Conservation (phyloP, 2,329 filamentous ascomycete species). For the Colletotrichum chrysophilum region DNA sequence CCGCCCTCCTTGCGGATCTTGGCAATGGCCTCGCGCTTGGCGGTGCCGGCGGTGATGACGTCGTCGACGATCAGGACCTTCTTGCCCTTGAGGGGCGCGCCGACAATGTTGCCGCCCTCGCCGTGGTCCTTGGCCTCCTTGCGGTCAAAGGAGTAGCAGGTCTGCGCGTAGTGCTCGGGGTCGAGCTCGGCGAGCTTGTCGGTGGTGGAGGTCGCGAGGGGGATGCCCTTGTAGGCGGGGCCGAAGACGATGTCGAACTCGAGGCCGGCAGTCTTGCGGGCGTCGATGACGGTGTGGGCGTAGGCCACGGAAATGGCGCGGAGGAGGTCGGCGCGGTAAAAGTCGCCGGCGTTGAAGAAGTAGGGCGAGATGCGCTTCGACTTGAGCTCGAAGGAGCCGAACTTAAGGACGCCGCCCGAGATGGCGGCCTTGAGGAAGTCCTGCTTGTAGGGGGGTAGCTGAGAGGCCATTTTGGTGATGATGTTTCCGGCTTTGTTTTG, state of each 20-base stretch:
- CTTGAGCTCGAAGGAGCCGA: conserved; percentile 88
- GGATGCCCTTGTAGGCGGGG: conserved; percentile 97
- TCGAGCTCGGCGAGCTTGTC: conserved; percentile 78
- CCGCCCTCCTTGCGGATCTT: conserved; percentile 90
- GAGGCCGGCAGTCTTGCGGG: conserved; percentile 44
- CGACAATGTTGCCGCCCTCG: conserved; percentile 92
- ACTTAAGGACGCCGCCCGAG: conserved; percentile 73
- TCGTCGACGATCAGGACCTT: conserved; percentile 92
- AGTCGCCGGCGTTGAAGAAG: conserved; percentile 96
- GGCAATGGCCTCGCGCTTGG: conserved; percentile 88
- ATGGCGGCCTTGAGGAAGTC: conserved; percentile 75
- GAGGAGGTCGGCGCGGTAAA: conserved; percentile 82
- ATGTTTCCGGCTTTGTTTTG: not conserved
- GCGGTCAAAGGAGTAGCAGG: conserved; percentile 90
- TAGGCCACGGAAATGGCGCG: conserved; percentile 82
- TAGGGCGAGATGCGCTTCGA: conserved; percentile 91
- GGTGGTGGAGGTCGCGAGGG: conserved; percentile 79
- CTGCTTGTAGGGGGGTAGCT: conserved; percentile 70
- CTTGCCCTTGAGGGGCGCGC: conserved; percentile 83
- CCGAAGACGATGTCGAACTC: conserved; percentile 88
- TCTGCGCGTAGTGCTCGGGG: conserved; percentile 65
- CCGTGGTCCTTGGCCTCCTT: conserved; percentile 97
- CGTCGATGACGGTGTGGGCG: conserved; percentile 67
- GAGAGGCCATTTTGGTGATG: conserved; percentile 39
- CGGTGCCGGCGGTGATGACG: conserved; percentile 94